These are phyloP conservation scores for Kwoniella newhampshirensis DNA, from an alignment of 768 basidiomycete species.

Conservation along the genomic window DNA sequence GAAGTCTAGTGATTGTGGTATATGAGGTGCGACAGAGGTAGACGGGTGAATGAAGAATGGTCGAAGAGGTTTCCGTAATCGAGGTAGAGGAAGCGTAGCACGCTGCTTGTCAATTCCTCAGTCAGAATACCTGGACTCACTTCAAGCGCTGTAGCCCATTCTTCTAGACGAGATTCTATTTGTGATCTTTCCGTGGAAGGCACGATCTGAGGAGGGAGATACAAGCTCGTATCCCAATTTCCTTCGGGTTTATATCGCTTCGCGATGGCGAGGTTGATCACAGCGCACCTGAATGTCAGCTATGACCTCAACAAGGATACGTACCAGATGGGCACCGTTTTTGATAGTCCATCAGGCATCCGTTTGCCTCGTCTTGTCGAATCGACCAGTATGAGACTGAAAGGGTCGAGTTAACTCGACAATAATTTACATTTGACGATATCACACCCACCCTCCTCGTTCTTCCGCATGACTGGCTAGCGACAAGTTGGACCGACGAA, in stretches of 20 bases:
- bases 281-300: slow-evolving; percentile 58
- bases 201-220: slow-evolving; percentile 65
- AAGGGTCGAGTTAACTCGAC: background rate
- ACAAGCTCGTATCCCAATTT: slow-evolving; percentile 63
- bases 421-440: background rate
- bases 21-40: slow-evolving; percentile 59
- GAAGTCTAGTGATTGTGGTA: slow-evolving; percentile 38
- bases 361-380: slow-evolving; percentile 91
- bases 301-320: background rate
- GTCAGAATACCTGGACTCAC: slow-evolving; percentile 57
- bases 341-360: slow-evolving; percentile 88
- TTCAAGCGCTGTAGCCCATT: slow-evolving; percentile 68
- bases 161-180: slow-evolving; percentile 66
- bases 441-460: slow-evolving; percentile 62
- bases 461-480: slow-evolving; percentile 63
- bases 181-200: slow-evolving; percentile 71
- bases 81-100: slow-evolving; percentile 70
- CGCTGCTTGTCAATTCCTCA: slow-evolving; percentile 55
- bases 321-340: slow-evolving; percentile 91
- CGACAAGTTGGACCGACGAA: slow-evolving; percentile 80
- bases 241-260: slow-evolving; percentile 33
- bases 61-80: slow-evolving; percentile 66
- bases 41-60: slow-evolving; percentile 86
- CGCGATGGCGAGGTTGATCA: slow-evolving; percentile 67
- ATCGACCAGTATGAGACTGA: slow-evolving; percentile 80